phyloP scores from a whole-genome alignment of 306 rosid genomes.

The Cicer pinnatifidum region DNA sequence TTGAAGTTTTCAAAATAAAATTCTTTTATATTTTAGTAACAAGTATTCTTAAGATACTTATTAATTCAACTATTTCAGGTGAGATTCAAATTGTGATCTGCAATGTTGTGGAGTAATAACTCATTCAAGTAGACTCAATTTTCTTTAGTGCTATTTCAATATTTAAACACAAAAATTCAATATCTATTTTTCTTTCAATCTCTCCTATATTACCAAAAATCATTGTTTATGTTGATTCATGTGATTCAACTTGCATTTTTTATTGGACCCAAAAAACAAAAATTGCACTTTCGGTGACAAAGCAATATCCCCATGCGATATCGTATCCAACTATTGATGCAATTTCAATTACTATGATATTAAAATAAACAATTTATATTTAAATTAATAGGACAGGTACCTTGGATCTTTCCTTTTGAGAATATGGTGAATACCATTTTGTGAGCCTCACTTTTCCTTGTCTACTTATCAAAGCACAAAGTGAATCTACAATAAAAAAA shows the following conservation, averaged over 20 bases:
- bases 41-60: no score
- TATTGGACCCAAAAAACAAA: background rate
- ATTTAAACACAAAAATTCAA: background rate
- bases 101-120: no score
- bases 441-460: conserved; percentile 99
- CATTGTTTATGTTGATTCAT: background rate
- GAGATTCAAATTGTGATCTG: no score
- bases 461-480: conserved; percentile 89
- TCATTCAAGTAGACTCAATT: no score
- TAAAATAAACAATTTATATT: conserved; percentile 19
- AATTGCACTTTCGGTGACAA: conserved; percentile 11
- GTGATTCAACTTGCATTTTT: background rate
- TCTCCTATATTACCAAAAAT: background rate
- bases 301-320: conserved; percentile 24
- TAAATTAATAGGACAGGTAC: conserved; percentile 45
- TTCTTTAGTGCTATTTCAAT: no score
- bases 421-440: conserved; percentile 91
- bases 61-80: no score
- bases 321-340: background rate
- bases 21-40: no score
- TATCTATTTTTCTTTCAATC: background rate
- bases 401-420: conserved; percentile 96
- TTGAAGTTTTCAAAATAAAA: no score
- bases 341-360: conserved; percentile 21
- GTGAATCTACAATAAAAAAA: conserved; percentile 65